phyloP scores from a whole-genome alignment of 2,329 filamentous ascomycete genomes.

The Neonectria magnoliae region DNA sequence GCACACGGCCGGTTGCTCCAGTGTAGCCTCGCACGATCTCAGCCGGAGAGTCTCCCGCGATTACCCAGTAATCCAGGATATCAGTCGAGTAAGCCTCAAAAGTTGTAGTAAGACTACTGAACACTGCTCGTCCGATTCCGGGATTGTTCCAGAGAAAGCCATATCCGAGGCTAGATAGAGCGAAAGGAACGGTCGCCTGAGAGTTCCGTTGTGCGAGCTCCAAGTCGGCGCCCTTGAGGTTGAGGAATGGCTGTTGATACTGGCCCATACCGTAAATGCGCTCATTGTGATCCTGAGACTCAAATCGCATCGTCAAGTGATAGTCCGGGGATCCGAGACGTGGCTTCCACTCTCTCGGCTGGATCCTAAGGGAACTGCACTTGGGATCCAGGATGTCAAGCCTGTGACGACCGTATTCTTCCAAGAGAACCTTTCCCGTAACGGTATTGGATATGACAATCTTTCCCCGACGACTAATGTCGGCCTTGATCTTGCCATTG shows the following conservation, averaged over 20 bases:
- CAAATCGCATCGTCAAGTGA: constrained; percentile 67
- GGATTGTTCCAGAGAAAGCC: constrained; percentile 76
- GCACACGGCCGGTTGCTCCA: constrained; percentile 65
- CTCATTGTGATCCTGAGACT: constrained; percentile 63
- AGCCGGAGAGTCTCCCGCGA: constrained; percentile 64
- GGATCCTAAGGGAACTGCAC: constrained; percentile 65
- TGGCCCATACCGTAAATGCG: constrained; percentile 76
- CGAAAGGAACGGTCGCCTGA: constrained; percentile 72
- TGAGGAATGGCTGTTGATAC: constrained; percentile 71
- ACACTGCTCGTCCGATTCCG: constrained; percentile 67
- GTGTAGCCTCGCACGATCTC: constrained; percentile 68
- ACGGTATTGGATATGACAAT: not conserved
- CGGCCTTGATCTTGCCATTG: constrained; percentile 10
- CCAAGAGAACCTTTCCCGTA: constrained; percentile 41
- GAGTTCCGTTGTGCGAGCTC: constrained; percentile 75
- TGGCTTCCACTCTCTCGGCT: constrained; percentile 67
- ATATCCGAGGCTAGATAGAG: constrained; percentile 67
- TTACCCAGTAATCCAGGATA: constrained; percentile 71
- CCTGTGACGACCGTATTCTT: constrained; percentile 46
- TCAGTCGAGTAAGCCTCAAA: constrained; percentile 70
- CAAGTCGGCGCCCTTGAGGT: constrained; percentile 70
- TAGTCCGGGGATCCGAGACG: constrained; percentile 61
- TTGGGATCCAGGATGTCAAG: constrained; percentile 64
- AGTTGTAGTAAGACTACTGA: constrained; percentile 68
- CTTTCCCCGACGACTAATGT: constrained; percentile 4